Evolutionary conservation across 768 basidiomycete genomes (phyloP), one percentile per base, ranked within the genome.

Genomic region (Gymnopilus junonius): DNA sequence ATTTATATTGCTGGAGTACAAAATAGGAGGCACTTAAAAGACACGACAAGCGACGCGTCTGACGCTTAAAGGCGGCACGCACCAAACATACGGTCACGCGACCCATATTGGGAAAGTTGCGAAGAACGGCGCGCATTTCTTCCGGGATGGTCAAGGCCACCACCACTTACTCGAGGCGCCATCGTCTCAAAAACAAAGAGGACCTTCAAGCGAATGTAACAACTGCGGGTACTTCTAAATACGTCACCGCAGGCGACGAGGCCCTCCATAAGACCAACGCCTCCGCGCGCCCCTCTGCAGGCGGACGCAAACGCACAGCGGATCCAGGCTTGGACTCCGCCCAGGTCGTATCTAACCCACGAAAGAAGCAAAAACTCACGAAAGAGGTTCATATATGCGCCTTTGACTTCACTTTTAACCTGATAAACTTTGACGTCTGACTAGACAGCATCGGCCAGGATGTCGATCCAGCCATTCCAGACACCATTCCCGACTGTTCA

Each of bases 401-500:
- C 6, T 55, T 59, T 56, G 48, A 10, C 40, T 42, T n/a, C 17
- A 10, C 8, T 6, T n/a, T 20, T n/a, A 42, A 20, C 40, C 6
- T 42, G 40, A 42, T 42, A 42, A 10, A 42, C 40, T 14, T 42
- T 20, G n/a, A 42, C 8, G 17, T 23, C 27, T 50, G 23, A 21
- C 21, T n/a, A 55, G 29, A n/a, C 14, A 27, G 20, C 45, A 20
- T 11, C 20, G 5, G 5, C 46, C 1, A 3, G 23, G 7, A 55
- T 59, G 58, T 32, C 63, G 12, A 12, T 64, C 5, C 57, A 59
- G 21, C 57, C 66, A 25, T 67, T 68, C 53, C 66, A 69, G 59
- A 71, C 70, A 7, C 70, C 70, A n/a, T 65, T 68, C 32, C 70
- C 70, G 29, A 66, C 70, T 7, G n/a, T 65, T 3, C 61, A 61